Conservation (phyloP, 108 stramenopile genomes). For the Skeletonema marinoi region DNA sequence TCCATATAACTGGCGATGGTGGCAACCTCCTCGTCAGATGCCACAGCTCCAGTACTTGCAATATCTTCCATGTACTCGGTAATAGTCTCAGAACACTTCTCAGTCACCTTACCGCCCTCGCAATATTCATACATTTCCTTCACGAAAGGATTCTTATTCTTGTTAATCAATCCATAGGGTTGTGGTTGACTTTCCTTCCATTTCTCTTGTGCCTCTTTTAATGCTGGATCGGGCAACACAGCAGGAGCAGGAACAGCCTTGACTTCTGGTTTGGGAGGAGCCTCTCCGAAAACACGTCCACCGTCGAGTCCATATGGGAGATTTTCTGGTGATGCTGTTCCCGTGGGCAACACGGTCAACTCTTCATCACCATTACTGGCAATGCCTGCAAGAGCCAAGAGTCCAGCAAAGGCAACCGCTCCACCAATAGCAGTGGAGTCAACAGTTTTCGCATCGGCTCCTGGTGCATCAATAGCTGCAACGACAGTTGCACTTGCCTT, state of each 20-base stretch:
- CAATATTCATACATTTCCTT: conserved; percentile 40
- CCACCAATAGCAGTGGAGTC: neutral
- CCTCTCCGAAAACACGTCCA: conserved; percentile 17
- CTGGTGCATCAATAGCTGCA: neutral
- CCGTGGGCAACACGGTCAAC: neutral
- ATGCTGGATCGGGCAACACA: neutral
- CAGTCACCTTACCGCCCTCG: conserved; percentile 39
- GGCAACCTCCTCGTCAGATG: conserved; percentile 10
- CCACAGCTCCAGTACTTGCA: conserved; percentile 24
- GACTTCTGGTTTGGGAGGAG: conserved; percentile 1
- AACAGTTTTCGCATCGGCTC: neutral
- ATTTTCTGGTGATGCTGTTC: neutral
- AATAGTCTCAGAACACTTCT: conserved; percentile 33
- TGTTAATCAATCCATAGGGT: conserved; percentile 40
- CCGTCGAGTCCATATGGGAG: conserved; percentile 31
- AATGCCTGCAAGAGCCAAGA: neutral
- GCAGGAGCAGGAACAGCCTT: neutral
- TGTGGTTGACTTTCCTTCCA: conserved; percentile 21
- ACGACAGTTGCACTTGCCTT: neutral
- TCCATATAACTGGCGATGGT: conserved; percentile 40
- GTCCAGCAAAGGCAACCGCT: neutral
- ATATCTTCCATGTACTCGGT: conserved; percentile 30
- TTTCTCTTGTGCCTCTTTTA: neutral
- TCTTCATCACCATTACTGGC: neutral
- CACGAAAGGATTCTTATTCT: conserved; percentile 36